Evolutionary conservation across 176 grass and related monocot genomes (phyloP).

Genomic region (Thinopyrum elongatum): DNA sequence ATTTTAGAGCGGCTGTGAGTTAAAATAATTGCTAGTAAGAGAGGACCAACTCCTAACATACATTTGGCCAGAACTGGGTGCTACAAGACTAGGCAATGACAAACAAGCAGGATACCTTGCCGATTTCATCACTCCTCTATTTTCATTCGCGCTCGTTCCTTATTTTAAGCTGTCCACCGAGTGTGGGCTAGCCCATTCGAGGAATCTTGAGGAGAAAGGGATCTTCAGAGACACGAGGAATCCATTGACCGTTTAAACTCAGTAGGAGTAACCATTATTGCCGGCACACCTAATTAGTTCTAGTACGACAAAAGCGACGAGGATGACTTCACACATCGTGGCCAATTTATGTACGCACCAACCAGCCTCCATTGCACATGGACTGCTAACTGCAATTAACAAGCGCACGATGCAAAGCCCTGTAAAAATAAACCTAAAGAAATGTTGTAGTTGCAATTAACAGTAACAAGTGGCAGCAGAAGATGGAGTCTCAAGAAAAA

Average conservation of each 20-base stretch:
- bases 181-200: not conserved
- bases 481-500: too few relatives aligned
- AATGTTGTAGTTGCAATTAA: not conserved
- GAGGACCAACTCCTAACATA: conserved; percentile 18
- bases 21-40: not conserved
- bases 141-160: not conserved
- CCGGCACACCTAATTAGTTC: too few relatives aligned
- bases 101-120: not conserved
- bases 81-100: not conserved
- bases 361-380: not conserved
- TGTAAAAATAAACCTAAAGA: not conserved
- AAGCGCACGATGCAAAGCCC: not conserved
- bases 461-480: too few relatives aligned
- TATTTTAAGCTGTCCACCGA: not conserved
- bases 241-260: not conserved
- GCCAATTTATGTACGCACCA: not conserved
- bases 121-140: not conserved
- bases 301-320: too few relatives aligned
- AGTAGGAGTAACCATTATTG: not conserved
- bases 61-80: conserved; percentile 18
- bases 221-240: conserved; percentile 2
- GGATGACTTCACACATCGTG: too few relatives aligned
- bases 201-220: conserved; percentile 10
- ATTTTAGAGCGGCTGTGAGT: not conserved
- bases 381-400: not conserved